phyloP scores from a whole-genome alignment of 192 early-diverging fungal genomes.

The Entomortierella beljakovae region DNA sequence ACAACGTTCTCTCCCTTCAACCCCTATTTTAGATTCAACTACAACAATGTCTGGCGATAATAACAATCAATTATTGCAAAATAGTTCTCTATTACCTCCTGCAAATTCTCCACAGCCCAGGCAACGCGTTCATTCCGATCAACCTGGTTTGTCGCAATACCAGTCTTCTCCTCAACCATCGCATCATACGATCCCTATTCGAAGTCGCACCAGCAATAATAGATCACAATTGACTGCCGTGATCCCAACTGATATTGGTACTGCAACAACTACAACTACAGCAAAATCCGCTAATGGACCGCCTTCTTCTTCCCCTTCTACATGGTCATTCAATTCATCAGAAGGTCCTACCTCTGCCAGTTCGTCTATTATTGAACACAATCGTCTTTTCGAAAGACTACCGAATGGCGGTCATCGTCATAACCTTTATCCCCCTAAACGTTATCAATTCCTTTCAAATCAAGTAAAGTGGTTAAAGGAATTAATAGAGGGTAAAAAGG shows the following conservation, averaged over 20 bases:
- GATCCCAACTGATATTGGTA: slow-evolving; percentile 11
- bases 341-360: slow-evolving; percentile 30
- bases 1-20: neutral
- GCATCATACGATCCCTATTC: neutral
- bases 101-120: neutral
- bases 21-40: neutral
- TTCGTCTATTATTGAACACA: slow-evolving; percentile 24
- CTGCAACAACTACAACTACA: too few species aligned
- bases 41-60: neutral
- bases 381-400: slow-evolving; percentile 18
- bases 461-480: slow-evolving; percentile 34
- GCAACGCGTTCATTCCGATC: neutral
- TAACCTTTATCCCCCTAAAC: slow-evolving; percentile 35
- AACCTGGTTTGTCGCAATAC: neutral
- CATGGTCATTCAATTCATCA: slow-evolving; percentile 34
- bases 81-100: neutral
- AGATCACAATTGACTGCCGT: slow-evolving; percentile 5
- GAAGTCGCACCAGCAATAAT: neutral
- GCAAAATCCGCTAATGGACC: too few species aligned
- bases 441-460: slow-evolving; percentile 42
- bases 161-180: slow-evolving; percentile 9
- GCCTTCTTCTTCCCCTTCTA: slow-evolving; percentile 30
- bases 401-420: slow-evolving; percentile 39
- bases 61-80: too few species aligned
- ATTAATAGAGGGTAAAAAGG: slow-evolving; percentile 32